These are phyloP conservation scores for Cyberlindnera veronae DNA, from an alignment of 805 yeast species.

Conservation along the genomic window DNA sequence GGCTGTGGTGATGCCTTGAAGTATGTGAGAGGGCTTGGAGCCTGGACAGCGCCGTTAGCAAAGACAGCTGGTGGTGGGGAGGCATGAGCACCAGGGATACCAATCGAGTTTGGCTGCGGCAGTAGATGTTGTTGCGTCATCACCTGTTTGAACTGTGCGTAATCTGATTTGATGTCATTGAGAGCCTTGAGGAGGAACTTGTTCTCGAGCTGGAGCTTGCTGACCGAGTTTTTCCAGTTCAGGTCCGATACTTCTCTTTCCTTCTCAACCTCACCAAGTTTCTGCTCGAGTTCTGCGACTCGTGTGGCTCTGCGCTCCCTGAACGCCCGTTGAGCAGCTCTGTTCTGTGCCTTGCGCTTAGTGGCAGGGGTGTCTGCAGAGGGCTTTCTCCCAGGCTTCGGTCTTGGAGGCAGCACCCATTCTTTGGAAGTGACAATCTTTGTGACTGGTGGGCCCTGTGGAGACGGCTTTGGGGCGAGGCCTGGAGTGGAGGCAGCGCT, in stretches of 20 bases:
- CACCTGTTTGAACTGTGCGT: conserved; percentile 20
- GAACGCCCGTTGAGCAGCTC: conserved; percentile 93
- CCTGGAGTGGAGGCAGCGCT: conserved; percentile 18
- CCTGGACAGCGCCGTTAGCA: conserved; percentile 24
- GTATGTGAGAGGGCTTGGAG: conserved; percentile 36
- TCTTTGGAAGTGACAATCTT: conserved; percentile 62
- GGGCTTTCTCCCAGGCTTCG: conserved; percentile 67
- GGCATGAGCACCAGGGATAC: conserved; percentile 11
- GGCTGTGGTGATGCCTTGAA: conserved; percentile 43
- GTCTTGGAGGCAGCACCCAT: conserved; percentile 80
- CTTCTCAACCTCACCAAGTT: conserved; percentile 61
- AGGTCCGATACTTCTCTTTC: conserved; percentile 57
- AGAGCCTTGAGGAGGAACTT: conserved; percentile 30
- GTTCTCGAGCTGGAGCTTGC: conserved; percentile 32
- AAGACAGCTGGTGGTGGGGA: conserved; percentile 24
- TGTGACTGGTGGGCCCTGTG: conserved; percentile 29
- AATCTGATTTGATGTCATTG: conserved; percentile 29
- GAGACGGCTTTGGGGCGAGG: conserved; percentile 21
- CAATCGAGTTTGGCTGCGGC: conserved; percentile 15
- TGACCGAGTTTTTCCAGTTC: conserved; percentile 23
- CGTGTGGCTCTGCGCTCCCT: conserved; percentile 82
- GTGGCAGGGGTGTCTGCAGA: conserved; percentile 74
- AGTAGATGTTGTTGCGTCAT: conserved; percentile 4
- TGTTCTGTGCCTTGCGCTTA: conserved; percentile 83
- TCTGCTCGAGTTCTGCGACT: conserved; percentile 72